These are phyloP conservation scores for Monosporozyma yasuniensis DNA, from an alignment of 805 yeast species.

Conservation along the genomic window DNA sequence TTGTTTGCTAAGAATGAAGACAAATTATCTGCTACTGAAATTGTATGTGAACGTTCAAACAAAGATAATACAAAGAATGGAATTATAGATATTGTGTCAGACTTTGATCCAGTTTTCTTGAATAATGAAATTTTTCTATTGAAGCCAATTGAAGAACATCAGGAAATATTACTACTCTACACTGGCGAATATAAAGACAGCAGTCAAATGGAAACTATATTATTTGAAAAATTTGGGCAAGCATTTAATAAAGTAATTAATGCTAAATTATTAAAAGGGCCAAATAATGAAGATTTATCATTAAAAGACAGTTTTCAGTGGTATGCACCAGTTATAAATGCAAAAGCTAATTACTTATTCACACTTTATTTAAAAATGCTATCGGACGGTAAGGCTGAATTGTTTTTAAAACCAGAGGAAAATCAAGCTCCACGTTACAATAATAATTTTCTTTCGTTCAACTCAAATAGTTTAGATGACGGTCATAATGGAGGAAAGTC, in stretches of 20 bases:
- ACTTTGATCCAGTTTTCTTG: constrained; percentile 20
- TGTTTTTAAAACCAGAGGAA: not conserved
- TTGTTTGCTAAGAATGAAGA: constrained; percentile 21
- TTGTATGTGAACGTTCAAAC: constrained; percentile 9
- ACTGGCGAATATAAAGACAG: not conserved
- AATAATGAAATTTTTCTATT: constrained; percentile 23
- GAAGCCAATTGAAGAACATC: constrained; percentile 5
- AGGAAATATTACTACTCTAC: constrained; percentile 3
- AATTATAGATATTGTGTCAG: constrained; percentile 12
- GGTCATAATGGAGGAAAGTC: not conserved
- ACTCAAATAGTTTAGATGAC: not conserved
- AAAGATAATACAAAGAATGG: not conserved
- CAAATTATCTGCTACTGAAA: constrained; percentile 13
- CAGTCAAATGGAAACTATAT: not conserved
- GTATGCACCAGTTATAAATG: constrained; percentile 26
- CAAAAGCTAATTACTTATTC: constrained; percentile 19
- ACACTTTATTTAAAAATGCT: constrained; percentile 6
- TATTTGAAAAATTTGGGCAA: constrained; percentile 13
- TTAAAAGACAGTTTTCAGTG: constrained; percentile 27
- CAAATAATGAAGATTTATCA: constrained; percentile 11
- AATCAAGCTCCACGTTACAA: not conserved
- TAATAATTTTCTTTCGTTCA: not conserved
- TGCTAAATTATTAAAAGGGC: constrained; percentile 11
- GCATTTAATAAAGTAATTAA: constrained; percentile 17
- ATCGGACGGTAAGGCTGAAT: not conserved